A percentile compares a stretch with the other conserved stretches of the same genome.
These are phyloP conservation scores for Fusarium globosum DNA, from an alignment of 2,329 filamentous ascomycete genomes.

Conservation along the genomic window DNA sequence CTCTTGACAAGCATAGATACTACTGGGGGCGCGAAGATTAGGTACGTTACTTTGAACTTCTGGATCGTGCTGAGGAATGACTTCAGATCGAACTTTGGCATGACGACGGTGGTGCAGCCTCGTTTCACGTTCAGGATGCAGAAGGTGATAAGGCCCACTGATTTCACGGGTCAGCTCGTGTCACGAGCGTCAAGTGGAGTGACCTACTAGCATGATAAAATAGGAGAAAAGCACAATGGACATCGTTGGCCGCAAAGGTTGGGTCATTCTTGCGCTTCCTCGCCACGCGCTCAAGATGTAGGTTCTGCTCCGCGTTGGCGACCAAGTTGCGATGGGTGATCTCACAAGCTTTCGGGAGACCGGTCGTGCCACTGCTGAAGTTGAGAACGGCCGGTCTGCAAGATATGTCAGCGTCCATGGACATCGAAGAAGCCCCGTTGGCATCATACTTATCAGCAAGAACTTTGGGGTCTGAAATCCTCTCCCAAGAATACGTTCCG, in stretches of 20 bases:
- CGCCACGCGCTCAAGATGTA: not conserved
- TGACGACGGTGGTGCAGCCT: not conserved
- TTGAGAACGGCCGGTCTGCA: not conserved
- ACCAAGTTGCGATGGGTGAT: constrained; percentile 6
- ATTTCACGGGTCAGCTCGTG: accelerated
- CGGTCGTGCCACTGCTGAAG: constrained; percentile 15
- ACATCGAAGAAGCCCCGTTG: accelerated
- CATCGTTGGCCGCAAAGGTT: not conserved
- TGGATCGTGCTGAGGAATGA: not conserved
- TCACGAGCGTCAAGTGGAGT: accelerated
- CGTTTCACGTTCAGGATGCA: not conserved
- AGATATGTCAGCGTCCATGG: not conserved
- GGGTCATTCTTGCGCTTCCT: not conserved
- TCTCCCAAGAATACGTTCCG: not conserved
- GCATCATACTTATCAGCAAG: not conserved
- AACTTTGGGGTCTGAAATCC: not conserved
- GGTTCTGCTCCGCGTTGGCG: constrained; percentile 10
- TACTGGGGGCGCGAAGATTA: constrained; percentile 1
- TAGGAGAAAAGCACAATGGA: constrained; percentile 2
- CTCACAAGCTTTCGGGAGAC: not conserved
- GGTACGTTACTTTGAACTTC: not conserved
- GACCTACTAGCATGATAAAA: constrained; percentile 15
- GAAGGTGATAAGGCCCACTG: not conserved
- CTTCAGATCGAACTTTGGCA: not conserved
- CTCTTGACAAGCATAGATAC: constrained; percentile 3